These are phyloP conservation scores for Ceriops tagal DNA, from an alignment of 345 rosid genomes.

Conservation along the genomic window DNA sequence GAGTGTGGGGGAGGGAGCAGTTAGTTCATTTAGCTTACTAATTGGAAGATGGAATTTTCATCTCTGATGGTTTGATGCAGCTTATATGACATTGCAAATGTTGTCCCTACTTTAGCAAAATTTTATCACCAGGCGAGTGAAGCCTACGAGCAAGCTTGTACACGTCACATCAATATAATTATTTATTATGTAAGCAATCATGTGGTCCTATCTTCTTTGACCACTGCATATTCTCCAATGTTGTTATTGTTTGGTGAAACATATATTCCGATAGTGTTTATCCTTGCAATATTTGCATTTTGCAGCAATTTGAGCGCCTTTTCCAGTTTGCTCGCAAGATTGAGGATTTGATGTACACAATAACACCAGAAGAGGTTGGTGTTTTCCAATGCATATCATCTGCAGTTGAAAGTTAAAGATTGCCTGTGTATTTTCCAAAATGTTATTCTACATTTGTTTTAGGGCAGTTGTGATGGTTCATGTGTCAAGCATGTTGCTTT, in stretches of 20 bases:
- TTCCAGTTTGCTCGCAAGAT: conserved; percentile 88
- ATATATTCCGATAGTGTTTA: conserved; percentile 3
- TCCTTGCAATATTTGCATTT: conserved; percentile 20
- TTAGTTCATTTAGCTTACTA: no score
- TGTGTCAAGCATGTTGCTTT: no score
- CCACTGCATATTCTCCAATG: not conserved
- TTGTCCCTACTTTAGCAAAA: conserved; percentile 93
- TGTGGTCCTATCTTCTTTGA: not conserved
- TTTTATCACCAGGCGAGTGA: conserved; percentile 99
- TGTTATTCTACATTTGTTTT: not conserved
- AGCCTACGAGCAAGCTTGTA: conserved; percentile 97
- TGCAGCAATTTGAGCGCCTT: conserved; percentile 94
- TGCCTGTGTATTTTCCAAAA: not conserved
- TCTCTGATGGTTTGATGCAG: conserved; percentile 47
- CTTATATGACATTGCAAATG: conserved; percentile 94
- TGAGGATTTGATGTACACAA: conserved; percentile 91
- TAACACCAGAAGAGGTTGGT: conserved; percentile 92
- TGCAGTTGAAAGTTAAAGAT: conserved; percentile 1
- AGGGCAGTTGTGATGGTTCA: no score
- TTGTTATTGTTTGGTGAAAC: no score
- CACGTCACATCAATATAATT: conserved; percentile 92
- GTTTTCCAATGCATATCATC: conserved; percentile 2
- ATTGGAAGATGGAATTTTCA: not conserved
- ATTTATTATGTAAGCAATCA: conserved; percentile 73
- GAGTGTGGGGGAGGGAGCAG: not conserved